Evolutionary conservation across 2,329 filamentous ascomycete species (phyloP), one percentile per base, ranked within the genome.

Genomic region (Venturia pyrina): DNA sequence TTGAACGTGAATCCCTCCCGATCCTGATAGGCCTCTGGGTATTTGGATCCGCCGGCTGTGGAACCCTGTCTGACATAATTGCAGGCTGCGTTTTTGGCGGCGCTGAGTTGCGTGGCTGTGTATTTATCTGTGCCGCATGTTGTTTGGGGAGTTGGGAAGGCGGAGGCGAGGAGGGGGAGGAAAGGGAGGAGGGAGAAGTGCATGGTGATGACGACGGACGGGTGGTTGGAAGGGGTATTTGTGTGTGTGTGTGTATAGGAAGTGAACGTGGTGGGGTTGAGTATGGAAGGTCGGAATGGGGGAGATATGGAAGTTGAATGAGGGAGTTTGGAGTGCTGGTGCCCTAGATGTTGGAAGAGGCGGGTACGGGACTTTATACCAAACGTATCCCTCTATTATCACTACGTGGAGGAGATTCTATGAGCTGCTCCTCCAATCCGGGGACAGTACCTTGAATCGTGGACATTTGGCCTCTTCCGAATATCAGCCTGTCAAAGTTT

Each of bases 11-110:
- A 88, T 21, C 83, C 85, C 71, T 88, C 85, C 70, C 82, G 82
- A 77, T 87, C 83, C 73, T 85, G 82, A 76, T 85, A 87, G 44
- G 74, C 74, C 72, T 87, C 85, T 0, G 85, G 85, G 73, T 87
- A 87, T 65, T 73, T 72, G 68, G 79, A 78, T 50, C 74, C 74
- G 48, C 78, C 71, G 53, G 75, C 76, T 1, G 72, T 72, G 37
- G 70, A 70, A 62, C 77, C 78, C 37, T 75, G 69, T 63, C 75
- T 68, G 72, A 84, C 80, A 70, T 83, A 80, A 24, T 75, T 72
- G 76, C 81, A 87, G 3, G 83, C 84, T 60, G 80, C 76, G 66
- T 78, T 75, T 50, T 80, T 73, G 48, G 86, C 85, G 11, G 78
- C 74, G 68, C 74, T 76, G 62, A 86, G 41, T 37, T 66, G 32